These are phyloP conservation scores for Myxozyma udenii DNA, from an alignment of 805 yeast genomes.

Conservation along the genomic window DNA sequence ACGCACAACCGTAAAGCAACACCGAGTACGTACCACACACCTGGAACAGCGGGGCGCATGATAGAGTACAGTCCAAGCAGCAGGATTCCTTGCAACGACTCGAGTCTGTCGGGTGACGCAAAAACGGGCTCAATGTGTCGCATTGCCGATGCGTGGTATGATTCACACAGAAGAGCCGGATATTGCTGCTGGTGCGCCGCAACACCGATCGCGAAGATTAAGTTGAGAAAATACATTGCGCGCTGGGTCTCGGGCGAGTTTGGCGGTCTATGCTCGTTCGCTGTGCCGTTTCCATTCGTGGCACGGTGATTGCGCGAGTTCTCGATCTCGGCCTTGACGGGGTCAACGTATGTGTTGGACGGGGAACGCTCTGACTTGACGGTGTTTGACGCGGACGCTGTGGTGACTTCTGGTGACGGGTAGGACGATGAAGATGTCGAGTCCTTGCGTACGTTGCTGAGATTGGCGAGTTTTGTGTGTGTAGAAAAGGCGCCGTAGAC, in stretches of 20 bases:
- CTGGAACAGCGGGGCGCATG: constrained; percentile 87
- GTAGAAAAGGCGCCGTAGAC: constrained; percentile 67
- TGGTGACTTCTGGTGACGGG: constrained; percentile 14
- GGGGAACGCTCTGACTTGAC: background rate
- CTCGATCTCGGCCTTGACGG: background rate
- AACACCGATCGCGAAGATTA: constrained; percentile 77
- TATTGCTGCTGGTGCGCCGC: constrained; percentile 69
- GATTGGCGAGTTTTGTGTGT: constrained; percentile 51
- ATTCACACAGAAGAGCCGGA: constrained; percentile 61
- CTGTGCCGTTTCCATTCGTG: constrained; percentile 1
- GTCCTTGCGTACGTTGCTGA: constrained; percentile 26
- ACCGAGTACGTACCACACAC: constrained; percentile 89
- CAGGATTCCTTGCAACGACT: constrained; percentile 68
- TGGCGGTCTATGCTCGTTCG: constrained; percentile 10
- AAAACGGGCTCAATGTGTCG: constrained; percentile 57
- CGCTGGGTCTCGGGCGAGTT: constrained; percentile 25
- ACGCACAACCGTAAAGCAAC: constrained; percentile 75
- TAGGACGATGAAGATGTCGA: constrained; percentile 11
- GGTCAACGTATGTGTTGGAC: background rate
- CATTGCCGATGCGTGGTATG: constrained; percentile 66
- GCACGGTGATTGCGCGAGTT: background rate
- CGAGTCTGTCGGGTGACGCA: constrained; percentile 58
- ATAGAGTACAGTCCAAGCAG: constrained; percentile 67
- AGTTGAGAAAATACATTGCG: constrained; percentile 62
- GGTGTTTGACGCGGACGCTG: background rate